phyloP scores from a whole-genome alignment of 106 monocot genomes.

The Agapanthus africanus region DNA sequence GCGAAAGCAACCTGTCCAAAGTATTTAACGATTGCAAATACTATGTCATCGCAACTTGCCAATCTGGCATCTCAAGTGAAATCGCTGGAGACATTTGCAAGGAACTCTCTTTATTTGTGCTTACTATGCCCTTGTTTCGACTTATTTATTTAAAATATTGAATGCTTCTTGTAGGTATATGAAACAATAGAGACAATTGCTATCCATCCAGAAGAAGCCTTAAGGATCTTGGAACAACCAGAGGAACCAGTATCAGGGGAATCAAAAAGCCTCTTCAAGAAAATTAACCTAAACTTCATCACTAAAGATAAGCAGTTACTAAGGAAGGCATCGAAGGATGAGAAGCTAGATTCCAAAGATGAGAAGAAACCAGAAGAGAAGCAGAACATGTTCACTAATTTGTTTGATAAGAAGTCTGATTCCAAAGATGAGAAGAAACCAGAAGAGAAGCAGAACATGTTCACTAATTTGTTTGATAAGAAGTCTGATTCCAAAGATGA shows the following conservation, averaged over 20 bases:
- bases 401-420: too few species aligned
- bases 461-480: conserved; percentile 28
- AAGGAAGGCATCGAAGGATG: conserved; percentile 31
- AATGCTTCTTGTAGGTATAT: conserved; percentile 50
- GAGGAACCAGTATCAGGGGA: conserved; percentile 33
- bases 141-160: not conserved
- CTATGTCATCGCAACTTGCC: conserved; percentile 35
- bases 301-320: conserved; percentile 36
- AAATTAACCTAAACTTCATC: conserved; percentile 49
- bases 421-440: too few species aligned
- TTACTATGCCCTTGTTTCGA: not conserved
- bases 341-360: conserved; percentile 48
- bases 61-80: conserved; percentile 44
- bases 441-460: conserved; percentile 24
- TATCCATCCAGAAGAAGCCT: conserved; percentile 51
- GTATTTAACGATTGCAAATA: conserved; percentile 69
- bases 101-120: conserved; percentile 24
- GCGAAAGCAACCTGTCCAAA: conserved; percentile 38
- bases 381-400: conserved; percentile 23
- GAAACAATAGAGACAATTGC: conserved; percentile 62
- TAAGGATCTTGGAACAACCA: conserved; percentile 26
- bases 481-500: conserved; percentile 46
- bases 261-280: conserved; percentile 46
- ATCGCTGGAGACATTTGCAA: conserved; percentile 65
- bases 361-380: conserved; percentile 35